These are phyloP conservation scores for Nicotiana rustica DNA, from an alignment of 305 asterid genomes.

Conservation along the genomic window DNA sequence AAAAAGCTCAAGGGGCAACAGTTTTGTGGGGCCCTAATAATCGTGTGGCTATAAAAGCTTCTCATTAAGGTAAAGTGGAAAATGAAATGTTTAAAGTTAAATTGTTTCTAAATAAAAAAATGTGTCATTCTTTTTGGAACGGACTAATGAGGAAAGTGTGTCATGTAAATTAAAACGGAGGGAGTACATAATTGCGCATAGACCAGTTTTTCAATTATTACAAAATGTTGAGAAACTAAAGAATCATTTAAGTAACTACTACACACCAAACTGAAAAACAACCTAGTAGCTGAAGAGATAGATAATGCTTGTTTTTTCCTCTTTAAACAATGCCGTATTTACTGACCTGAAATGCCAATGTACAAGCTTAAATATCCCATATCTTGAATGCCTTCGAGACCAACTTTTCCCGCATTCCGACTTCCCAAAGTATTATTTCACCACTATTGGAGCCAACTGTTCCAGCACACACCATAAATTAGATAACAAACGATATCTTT, in stretches of 20 bases:
- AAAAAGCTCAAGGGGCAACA: too few species aligned
- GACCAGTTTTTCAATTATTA: slow-evolving; percentile 1
- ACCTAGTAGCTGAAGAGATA: slow-evolving; percentile 18
- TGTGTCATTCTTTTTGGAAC: too few species aligned
- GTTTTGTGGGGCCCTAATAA: too few species aligned
- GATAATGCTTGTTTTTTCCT: too few species aligned
- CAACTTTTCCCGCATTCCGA: slow-evolving; percentile 68
- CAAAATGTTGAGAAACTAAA: background rate
- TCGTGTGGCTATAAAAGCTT: too few species aligned
- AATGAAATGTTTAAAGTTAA: too few species aligned
- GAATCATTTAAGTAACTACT: background rate
- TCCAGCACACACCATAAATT: slow-evolving; percentile 28
- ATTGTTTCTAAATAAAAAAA: too few species aligned
- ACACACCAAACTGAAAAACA: slow-evolving; percentile 18
- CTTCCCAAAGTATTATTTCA: slow-evolving; percentile 78
- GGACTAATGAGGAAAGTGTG: too few species aligned
- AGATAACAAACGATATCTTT: slow-evolving; percentile 34
- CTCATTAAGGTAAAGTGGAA: too few species aligned
- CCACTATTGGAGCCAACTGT: slow-evolving; percentile 81
- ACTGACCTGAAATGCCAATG: slow-evolving; percentile 65
- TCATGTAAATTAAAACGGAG: too few species aligned
- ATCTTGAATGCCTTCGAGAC: slow-evolving; percentile 69
- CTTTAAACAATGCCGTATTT: background rate
- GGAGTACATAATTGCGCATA: too few species aligned
- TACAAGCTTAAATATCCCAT: slow-evolving; percentile 69